These are phyloP conservation scores for Phyllosticta paracitricarpa DNA, from an alignment of 2,329 filamentous ascomycete species.

Conservation along the genomic window DNA sequence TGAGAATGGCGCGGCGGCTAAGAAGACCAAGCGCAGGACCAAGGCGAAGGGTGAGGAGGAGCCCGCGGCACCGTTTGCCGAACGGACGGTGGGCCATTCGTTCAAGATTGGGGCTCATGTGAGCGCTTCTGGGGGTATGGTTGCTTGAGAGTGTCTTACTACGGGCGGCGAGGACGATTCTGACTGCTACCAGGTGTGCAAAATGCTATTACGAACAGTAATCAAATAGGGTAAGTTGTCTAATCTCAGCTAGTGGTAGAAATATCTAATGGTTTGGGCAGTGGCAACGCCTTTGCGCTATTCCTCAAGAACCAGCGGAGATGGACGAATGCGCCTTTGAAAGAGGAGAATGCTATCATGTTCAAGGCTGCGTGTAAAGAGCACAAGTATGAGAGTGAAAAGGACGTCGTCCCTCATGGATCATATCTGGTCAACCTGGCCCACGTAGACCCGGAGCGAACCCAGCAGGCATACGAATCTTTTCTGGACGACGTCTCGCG, in stretches of 20 bases:
- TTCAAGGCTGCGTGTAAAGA: constrained; percentile 61
- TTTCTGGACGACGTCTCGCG: constrained; percentile 83
- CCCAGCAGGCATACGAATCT: constrained; percentile 70
- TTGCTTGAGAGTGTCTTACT: neutral
- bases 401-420: constrained; percentile 79
- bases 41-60: constrained; percentile 50
- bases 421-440: constrained; percentile 96
- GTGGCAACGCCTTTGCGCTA: constrained; percentile 85
- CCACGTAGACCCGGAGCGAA: constrained; percentile 68
- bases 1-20: constrained; percentile 9
- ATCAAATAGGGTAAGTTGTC: constrained; percentile 54
- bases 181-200: constrained; percentile 58
- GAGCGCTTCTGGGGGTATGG: constrained; percentile 70
- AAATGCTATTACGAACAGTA: constrained; percentile 69
- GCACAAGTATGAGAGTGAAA: constrained; percentile 60
- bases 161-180: neutral
- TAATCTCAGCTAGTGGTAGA: neutral
- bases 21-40: constrained; percentile 32
- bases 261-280: constrained; percentile 20
- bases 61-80: constrained; percentile 53
- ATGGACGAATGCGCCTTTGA: constrained; percentile 75
- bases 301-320: constrained; percentile 96
- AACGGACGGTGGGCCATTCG: constrained; percentile 59
- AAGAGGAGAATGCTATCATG: constrained; percentile 53
- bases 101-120: constrained; percentile 92